Evolutionary conservation across 1,284 basidiomycete genomes (phyloP), one percentile per base, ranked within the genome.

Genomic region (Microbotryum violaceum): DNA sequence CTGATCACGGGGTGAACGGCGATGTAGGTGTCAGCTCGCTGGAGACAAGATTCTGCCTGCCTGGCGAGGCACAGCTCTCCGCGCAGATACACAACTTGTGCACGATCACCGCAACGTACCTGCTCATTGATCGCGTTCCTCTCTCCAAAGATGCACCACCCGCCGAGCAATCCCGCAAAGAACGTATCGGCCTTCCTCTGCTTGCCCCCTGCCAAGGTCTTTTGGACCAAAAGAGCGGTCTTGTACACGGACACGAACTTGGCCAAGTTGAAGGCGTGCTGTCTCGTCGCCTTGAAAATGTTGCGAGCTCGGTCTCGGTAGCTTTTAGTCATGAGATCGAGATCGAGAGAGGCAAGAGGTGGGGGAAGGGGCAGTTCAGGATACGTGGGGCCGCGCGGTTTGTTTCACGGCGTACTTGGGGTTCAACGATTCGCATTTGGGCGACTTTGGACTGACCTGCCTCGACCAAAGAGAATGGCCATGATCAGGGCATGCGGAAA

Each of bases 401-500:
- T 12, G 4, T 9, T 12, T 18, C 21, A 8, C 2, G 16, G 3
- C 2, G 54, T 37, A 33, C n/a, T 7, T 33, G 7, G 37, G 27
- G 27, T 45, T n/a, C 1, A 27, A 46, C 33, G 55, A 12, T 56
- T 10, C 50, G 6, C 16, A 6, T 4, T 18, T 21, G 23, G 7
- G 31, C 37, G 21, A 10, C 31, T 44, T 25, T 20, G 23, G 29
- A 31, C 68, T 23, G 45, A 69, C 68, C 54, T 50, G 37, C 65
- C 61, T 2, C 72, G 62, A 9, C 75, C 74, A 73, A 98, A 98
- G 31, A 98, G 80, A 64, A 97, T 83, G n/a, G 91, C 88, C 94
- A 98, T 98, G 60, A 98, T 87, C 29, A 99, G 79, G 3, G 96
- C 94, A 82, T 99, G 96, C n/a, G 96, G 96, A 74, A 96, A 96